These are phyloP conservation scores for Vaccinium corymbosum DNA, from an alignment of 148 eudicot species.

Conservation along the genomic window DNA sequence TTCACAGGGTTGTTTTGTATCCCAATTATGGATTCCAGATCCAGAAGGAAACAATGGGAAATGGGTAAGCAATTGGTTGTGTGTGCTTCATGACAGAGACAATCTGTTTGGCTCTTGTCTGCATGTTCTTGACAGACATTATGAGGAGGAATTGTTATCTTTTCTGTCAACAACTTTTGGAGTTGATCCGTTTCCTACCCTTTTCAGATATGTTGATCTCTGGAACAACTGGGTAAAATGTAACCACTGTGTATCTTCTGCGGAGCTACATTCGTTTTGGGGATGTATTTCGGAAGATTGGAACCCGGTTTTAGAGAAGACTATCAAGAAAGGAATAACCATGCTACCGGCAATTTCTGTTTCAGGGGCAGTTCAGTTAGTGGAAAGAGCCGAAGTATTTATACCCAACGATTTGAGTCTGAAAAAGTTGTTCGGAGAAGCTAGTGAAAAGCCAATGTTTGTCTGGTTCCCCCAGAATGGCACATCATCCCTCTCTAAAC, in stretches of 20 bases:
- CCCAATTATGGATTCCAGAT: conserved; percentile 19
- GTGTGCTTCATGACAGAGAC: conserved; percentile 16
- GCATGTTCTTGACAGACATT: conserved; percentile 17
- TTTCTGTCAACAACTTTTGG: conserved; percentile 16
- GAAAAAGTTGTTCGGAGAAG: conserved; percentile 6
- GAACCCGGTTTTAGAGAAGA: neutral
- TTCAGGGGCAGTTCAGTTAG: conserved; percentile 1
- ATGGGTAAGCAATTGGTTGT: conserved; percentile 4
- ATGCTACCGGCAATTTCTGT: neutral
- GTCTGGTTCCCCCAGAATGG: conserved; percentile 19
- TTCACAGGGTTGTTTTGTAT: neutral
- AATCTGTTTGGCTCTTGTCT: conserved; percentile 14
- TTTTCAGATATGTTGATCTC: neutral
- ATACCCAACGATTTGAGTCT: conserved; percentile 15
- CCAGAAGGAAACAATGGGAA: conserved; percentile 11
- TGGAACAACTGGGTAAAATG: neutral
- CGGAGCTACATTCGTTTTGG: conserved; percentile 12
- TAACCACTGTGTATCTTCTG: neutral
- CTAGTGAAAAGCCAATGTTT: conserved; percentile 4
- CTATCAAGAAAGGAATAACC: neutral
- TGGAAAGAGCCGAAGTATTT: conserved; percentile 3
- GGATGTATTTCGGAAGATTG: conserved; percentile 7
- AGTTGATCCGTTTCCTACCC: conserved; percentile 13
- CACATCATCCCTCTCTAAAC: conserved; percentile 2
- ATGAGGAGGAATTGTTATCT: conserved; percentile 7